phyloP scores from a whole-genome alignment of 345 rosid genomes.

The Cardamine resedifolia region DNA sequence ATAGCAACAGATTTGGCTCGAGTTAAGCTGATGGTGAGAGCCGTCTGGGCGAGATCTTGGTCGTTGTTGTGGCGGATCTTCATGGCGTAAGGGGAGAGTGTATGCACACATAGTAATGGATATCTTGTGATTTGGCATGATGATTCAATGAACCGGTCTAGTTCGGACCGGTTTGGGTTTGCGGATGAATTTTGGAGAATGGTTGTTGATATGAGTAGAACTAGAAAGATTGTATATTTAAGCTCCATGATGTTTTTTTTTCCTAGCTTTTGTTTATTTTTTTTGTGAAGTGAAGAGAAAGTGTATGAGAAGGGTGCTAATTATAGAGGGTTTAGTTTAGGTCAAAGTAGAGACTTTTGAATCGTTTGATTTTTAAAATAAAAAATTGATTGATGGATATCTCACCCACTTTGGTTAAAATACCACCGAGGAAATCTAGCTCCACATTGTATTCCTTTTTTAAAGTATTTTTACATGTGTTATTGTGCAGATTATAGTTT shows the following conservation, averaged over 20 bases:
- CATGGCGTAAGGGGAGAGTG: constrained; percentile 60
- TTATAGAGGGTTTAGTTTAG: constrained; percentile 23
- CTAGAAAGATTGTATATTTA: constrained; percentile 14
- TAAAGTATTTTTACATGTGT: neutral
- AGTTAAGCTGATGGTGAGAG: constrained; percentile 65
- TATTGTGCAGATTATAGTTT: neutral
- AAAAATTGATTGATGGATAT: neutral
- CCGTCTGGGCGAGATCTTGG: constrained; percentile 62
- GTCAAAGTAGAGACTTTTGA: constrained; percentile 16
- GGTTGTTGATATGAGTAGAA: constrained; percentile 26
- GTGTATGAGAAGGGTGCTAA: neutral
- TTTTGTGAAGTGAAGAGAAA: constrained; percentile 5
- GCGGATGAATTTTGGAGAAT: constrained; percentile 24
- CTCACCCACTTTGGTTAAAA: neutral
- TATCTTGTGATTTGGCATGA: constrained; percentile 76
- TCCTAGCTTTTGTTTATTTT: neutral
- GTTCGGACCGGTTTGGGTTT: constrained; percentile 13
- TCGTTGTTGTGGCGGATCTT: constrained; percentile 54
- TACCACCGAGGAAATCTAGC: constrained; percentile 22
- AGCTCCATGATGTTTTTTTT: constrained; percentile 21
- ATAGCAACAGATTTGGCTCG: constrained; percentile 55
- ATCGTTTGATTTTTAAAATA: neutral
- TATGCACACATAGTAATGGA: constrained; percentile 61
- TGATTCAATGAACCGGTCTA: constrained; percentile 46
- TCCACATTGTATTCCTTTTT: neutral